These are phyloP conservation scores for Aspergillus sclerotiicarbonarius DNA, from an alignment of 495 filamentous ascomycete genomes.

Conservation along the genomic window DNA sequence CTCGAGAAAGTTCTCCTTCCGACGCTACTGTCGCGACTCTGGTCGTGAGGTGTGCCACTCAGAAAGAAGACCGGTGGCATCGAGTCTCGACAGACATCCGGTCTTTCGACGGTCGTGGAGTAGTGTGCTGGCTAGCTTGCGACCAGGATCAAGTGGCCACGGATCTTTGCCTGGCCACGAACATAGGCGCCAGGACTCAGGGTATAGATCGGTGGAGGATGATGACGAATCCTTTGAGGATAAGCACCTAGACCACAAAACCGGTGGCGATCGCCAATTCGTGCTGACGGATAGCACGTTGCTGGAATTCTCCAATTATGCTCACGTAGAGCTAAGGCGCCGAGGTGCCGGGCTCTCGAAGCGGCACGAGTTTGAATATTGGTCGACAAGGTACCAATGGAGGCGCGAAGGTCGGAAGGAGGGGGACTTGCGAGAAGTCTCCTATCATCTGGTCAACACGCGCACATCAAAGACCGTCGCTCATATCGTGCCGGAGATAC, in stretches of 20 bases:
- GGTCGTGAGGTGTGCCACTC: conserved; percentile 92
- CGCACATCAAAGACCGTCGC: conserved; percentile 65
- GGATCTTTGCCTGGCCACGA: conserved; percentile 15
- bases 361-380: conserved; percentile 89
- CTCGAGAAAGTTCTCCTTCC: conserved; percentile 82
- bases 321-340: conserved; percentile 79
- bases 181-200: conserved; percentile 55
- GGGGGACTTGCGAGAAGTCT: conserved; percentile 58
- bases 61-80: conserved; percentile 63
- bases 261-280: conserved; percentile 29
- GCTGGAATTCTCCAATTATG: conserved; percentile 97
- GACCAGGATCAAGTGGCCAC: conserved; percentile 51
- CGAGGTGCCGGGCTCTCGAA: conserved; percentile 67
- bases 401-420: conserved; percentile 66
- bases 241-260: conserved; percentile 19
- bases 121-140: conserved; percentile 67
- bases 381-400: conserved; percentile 86
- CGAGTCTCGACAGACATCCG: conserved; percentile 48
- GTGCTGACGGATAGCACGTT: conserved; percentile 69
- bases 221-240: conserved; percentile 50
- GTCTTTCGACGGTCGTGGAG: conserved; percentile 70
- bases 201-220: conserved; percentile 53
- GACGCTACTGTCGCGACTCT: conserved; percentile 88
- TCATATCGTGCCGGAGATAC: conserved; percentile 77
- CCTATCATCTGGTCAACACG: conserved; percentile 74